These are phyloP conservation scores for Pseudoneurospora amorphoporcata DNA, from an alignment of 495 filamentous ascomycete genomes.

Conservation along the genomic window DNA sequence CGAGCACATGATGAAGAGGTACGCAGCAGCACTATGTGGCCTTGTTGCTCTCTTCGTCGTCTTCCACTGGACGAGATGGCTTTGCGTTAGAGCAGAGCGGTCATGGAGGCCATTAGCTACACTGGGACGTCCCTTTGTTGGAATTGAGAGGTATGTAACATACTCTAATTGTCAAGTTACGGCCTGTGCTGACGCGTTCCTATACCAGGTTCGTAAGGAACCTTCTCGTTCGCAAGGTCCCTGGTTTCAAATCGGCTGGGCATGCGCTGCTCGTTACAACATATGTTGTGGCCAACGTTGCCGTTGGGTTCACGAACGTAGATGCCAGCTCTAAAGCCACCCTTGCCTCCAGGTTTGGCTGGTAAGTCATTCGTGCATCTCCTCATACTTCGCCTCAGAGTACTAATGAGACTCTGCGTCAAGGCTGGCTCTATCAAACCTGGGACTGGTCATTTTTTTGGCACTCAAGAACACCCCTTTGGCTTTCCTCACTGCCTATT, in stretches of 20 bases:
- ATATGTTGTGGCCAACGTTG: slow-evolving; percentile 42
- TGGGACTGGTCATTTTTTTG: slow-evolving; percentile 47
- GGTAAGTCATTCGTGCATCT: slow-evolving; percentile 26
- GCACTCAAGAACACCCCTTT: slow-evolving; percentile 52
- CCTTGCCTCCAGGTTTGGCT: slow-evolving; percentile 35
- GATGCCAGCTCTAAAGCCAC: slow-evolving; percentile 21
- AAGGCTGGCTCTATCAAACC: slow-evolving; percentile 46
- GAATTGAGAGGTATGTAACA: slow-evolving; percentile 15
- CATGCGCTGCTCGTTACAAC: slow-evolving; percentile 36
- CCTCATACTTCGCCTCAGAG: slow-evolving; percentile 1
- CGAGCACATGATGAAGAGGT: slow-evolving; percentile 26
- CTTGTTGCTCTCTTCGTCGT: slow-evolving; percentile 43
- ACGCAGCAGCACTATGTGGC: slow-evolving; percentile 33
- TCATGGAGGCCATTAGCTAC: slow-evolving; percentile 8
- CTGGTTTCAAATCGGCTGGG: slow-evolving; percentile 43
- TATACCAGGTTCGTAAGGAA: slow-evolving; percentile 23
- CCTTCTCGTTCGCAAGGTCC: slow-evolving; percentile 33
- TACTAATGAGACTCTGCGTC: not conserved
- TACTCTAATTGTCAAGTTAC: not conserved
- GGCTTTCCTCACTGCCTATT: slow-evolving; percentile 44
- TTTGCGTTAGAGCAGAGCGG: slow-evolving; percentile 14
- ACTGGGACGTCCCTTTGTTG: slow-evolving; percentile 16
- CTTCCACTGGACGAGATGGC: slow-evolving; percentile 34
- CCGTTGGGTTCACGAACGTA: slow-evolving; percentile 38
- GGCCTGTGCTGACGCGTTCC: too few species aligned